Base-by-base conservation (phyloP, 768 basidiomycete species). In the Cytidiella melzeri region DNA sequence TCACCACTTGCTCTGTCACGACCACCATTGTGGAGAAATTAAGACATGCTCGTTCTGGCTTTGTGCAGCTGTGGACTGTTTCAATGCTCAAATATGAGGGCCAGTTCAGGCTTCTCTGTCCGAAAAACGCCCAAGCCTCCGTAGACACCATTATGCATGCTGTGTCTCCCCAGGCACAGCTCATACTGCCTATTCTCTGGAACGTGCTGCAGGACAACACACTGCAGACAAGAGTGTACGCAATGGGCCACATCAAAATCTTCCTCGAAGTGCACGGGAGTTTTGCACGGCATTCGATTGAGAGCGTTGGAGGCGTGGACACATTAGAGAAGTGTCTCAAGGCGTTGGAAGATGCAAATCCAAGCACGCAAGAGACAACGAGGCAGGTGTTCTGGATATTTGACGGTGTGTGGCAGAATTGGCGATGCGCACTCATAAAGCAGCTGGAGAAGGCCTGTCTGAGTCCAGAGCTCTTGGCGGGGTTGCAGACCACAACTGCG, bases 361-460 rank as follows among this genome's bases (percentile, higher is more conserved):
- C 90, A 13, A 71, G 74, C 34, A 92, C 92, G 19, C 74, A 83
- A 51, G 92, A 92, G 59, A 72, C 69, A 37, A 82, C 83, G 1
- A 79, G 96, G 26, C 60, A 69, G 2, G 68, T 76, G 24, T 99
- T 86, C 66, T 97, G 95, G 94, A 69, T 73, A 27, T 91, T 90
- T 57, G 73, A 89, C 40, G 65, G 68, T 3, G 67, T 90, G 2
- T 97, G 92, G 92, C 73, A 75, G 30, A 82, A 84, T 37, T 73
- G 76, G 48, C 92, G 81, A n/a, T 62, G 63, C 10, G 58, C 65
- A 10, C 77, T 97, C 45, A 57, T 92, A 51, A 95, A 89, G 67
- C 86, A 92, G 65, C 68, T 98, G 26, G 92, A 96, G 62, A 94
- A 87, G 67, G 80, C 71, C 1, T 90, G 91, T 56, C 90, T 92